phyloP scores from a whole-genome alignment of 2,329 filamentous ascomycete species.

The Orbilia ellipsospora region DNA sequence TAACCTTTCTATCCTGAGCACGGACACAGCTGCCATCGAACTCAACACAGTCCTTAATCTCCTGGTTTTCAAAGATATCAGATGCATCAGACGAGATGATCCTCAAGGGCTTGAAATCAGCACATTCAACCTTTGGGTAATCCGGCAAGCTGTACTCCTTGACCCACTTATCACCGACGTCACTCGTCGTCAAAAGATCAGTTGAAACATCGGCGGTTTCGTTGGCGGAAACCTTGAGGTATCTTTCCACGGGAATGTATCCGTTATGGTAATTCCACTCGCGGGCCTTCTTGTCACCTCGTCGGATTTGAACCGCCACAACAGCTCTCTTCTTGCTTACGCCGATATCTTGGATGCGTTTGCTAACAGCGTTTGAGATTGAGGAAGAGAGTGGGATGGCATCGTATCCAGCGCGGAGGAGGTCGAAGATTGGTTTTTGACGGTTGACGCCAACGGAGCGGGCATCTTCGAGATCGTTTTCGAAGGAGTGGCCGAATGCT shows the following conservation, averaged over 20 bases:
- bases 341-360: slow-evolving; percentile 25
- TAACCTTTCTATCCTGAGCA: slow-evolving; percentile 40
- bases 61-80: slow-evolving; percentile 31
- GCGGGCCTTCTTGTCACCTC: slow-evolving; percentile 32
- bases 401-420: slow-evolving; percentile 45
- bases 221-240: slow-evolving; percentile 38
- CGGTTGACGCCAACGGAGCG: slow-evolving; percentile 16
- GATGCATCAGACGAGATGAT: slow-evolving; percentile 46
- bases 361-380: slow-evolving; percentile 16
- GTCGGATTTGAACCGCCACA: slow-evolving; percentile 46
- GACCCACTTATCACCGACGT: slow-evolving; percentile 24
- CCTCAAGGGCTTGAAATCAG: slow-evolving; percentile 21
- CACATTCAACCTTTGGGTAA: slow-evolving; percentile 22
- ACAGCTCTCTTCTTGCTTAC: slow-evolving; percentile 24
- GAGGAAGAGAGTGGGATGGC: slow-evolving; percentile 21
- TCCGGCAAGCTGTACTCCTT: slow-evolving; percentile 38
- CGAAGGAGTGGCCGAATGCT: slow-evolving; percentile 47
- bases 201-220: slow-evolving; percentile 21
- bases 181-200: neutral
- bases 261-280: slow-evolving; percentile 45
- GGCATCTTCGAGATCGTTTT: slow-evolving; percentile 46
- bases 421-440: slow-evolving; percentile 44
- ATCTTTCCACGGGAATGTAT: slow-evolving; percentile 38
- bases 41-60: slow-evolving; percentile 23
- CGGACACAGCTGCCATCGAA: slow-evolving; percentile 16